These are phyloP conservation scores for Nemania abortiva DNA, from an alignment of 2,329 filamentous ascomycete species.

Conservation along the genomic window DNA sequence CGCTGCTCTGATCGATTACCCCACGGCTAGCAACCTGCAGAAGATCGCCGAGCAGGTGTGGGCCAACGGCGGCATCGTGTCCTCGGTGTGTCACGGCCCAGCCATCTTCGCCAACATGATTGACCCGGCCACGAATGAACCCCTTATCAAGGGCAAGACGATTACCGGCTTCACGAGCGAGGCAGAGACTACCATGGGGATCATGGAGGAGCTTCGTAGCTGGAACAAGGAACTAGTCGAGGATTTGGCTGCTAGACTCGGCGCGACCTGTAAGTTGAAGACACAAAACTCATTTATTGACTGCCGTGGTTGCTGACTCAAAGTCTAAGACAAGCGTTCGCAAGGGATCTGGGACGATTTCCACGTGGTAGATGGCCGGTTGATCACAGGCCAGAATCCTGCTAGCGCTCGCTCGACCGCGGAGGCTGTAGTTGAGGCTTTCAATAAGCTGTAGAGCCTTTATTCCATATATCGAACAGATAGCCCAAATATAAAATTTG, in stretches of 20 bases:
- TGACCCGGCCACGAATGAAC: constrained; percentile 51
- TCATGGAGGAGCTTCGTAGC: constrained; percentile 50
- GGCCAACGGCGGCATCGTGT: constrained; percentile 56
- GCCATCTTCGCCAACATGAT: constrained; percentile 55
- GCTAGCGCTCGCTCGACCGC: constrained; percentile 56
- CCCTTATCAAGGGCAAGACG: constrained; percentile 54
- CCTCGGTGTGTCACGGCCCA: constrained; percentile 57
- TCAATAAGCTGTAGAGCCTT: constrained; percentile 51
- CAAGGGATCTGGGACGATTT: constrained; percentile 50
- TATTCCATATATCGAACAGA: neutral
- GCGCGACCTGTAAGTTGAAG: constrained; percentile 32
- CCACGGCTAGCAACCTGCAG: constrained; percentile 56
- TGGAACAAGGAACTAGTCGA: constrained; percentile 54
- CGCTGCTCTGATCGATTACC: constrained; percentile 61
- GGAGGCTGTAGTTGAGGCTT: constrained; percentile 54
- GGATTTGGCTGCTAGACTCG: constrained; percentile 46
- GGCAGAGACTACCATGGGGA: constrained; percentile 52
- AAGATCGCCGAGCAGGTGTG: constrained; percentile 57
- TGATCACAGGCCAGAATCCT: constrained; percentile 59
- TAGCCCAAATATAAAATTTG: too few species aligned
- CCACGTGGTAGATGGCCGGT: constrained; percentile 52
- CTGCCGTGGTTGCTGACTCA: constrained; percentile 49
- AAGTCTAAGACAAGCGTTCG: constrained; percentile 38
- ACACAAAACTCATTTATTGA: neutral
- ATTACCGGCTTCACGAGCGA: constrained; percentile 57